Evolutionary conservation across 1,284 basidiomycete species (phyloP).

Genomic region (Ustanciosporium gigantosporum): DNA sequence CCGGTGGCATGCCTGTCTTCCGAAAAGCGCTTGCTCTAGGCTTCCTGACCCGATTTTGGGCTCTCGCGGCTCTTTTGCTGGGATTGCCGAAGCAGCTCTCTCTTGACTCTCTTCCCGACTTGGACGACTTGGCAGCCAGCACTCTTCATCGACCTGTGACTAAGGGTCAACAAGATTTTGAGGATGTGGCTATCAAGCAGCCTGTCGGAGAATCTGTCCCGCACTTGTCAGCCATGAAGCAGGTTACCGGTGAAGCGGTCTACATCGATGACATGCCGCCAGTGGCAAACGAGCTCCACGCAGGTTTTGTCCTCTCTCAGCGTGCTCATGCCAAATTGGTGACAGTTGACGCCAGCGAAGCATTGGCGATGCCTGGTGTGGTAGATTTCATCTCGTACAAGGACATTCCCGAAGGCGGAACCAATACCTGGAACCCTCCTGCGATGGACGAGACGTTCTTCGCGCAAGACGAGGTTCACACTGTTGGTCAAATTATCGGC

Average conservation of each 20-base stretch:
- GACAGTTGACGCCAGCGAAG: conserved; percentile 52
- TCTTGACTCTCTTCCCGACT: conserved; percentile 12
- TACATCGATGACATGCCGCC: conserved; percentile 61
- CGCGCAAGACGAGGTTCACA: conserved; percentile 57
- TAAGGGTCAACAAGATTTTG: conserved; percentile 41
- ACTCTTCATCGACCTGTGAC: conserved; percentile 38
- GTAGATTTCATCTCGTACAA: conserved; percentile 52
- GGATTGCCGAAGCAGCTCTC: conserved; percentile 16
- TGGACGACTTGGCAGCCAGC: conserved; percentile 39
- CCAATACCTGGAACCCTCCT: conserved; percentile 60
- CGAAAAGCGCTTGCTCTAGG: conserved; percentile 60
- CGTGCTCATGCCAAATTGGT: conserved; percentile 59
- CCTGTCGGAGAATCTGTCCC: conserved; percentile 52
- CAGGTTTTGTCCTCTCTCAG: conserved; percentile 58
- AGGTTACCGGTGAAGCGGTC: conserved; percentile 61
- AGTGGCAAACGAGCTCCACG: conserved; percentile 56
- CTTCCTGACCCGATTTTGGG: conserved; percentile 61
- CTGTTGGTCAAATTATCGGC: conserved; percentile 60
- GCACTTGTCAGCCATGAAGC: conserved; percentile 60
- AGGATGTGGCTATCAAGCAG: conserved; percentile 44
- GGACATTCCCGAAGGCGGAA: conserved; percentile 56
- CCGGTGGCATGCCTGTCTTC: conserved; percentile 62
- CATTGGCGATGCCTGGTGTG: conserved; percentile 58
- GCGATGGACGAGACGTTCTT: conserved; percentile 61
- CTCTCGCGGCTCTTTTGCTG: conserved; percentile 40